These are phyloP conservation scores for Tirmania nivea DNA, from an alignment of 495 filamentous ascomycete genomes.

Conservation along the genomic window DNA sequence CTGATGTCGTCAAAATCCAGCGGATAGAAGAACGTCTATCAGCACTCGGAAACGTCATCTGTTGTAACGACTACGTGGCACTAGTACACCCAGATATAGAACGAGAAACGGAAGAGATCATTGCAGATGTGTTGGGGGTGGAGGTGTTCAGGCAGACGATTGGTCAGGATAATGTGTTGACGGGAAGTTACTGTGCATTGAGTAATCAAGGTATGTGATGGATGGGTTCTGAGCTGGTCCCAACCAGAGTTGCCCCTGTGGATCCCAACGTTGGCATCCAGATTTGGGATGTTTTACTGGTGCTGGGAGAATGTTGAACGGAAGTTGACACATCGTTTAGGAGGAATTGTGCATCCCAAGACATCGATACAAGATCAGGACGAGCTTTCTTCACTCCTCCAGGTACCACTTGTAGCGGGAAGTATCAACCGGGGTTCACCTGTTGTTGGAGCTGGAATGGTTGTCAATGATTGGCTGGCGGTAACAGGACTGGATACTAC, in stretches of 20 bases:
- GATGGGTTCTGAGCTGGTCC: not conserved
- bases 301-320: too few relatives aligned
- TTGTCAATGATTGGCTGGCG: slow-evolving; percentile 97
- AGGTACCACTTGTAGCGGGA: slow-evolving; percentile 87
- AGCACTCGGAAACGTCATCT: slow-evolving; percentile 91
- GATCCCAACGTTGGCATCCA: too few relatives aligned
- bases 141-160: slow-evolving; percentile 97
- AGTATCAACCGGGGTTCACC: slow-evolving; percentile 77
- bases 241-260: too few relatives aligned
- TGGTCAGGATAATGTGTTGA: slow-evolving; percentile 73
- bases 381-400: slow-evolving; percentile 77
- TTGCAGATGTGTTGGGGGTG: slow-evolving; percentile 89
- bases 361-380: slow-evolving; percentile 94
- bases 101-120: slow-evolving; percentile 85
- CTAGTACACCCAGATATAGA: slow-evolving; percentile 87
- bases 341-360: slow-evolving; percentile 92
- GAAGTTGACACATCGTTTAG: not conserved
- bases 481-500: slow-evolving; percentile 94
- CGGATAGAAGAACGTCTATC: slow-evolving; percentile 94
- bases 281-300: too few relatives aligned
- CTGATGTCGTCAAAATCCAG: slow-evolving; percentile 70
- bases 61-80: slow-evolving; percentile 86
- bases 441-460: slow-evolving; percentile 95
- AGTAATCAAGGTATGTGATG: slow-evolving; percentile 47
- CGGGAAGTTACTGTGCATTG: slow-evolving; percentile 85